A percentile compares a stretch with the other conserved stretches of the same genome.
phyloP scores from a whole-genome alignment of 1,284 basidiomycete species.

The Vanrija pseudolonga region DNA sequence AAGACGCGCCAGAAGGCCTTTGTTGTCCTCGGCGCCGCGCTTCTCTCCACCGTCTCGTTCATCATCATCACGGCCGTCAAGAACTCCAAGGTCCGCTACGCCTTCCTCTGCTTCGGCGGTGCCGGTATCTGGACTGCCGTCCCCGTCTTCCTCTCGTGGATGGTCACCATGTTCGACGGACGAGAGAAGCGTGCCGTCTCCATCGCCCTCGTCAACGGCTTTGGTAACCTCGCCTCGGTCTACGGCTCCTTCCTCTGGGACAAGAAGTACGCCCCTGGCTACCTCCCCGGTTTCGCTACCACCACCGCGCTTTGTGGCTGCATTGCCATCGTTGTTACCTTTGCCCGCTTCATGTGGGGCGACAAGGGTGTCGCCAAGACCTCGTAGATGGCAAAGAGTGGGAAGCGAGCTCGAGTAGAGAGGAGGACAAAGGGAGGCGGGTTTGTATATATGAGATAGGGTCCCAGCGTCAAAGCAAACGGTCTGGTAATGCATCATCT shows the following conservation, averaged over 20 bases:
- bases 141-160: slow-evolving; percentile 44
- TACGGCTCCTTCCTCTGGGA: slow-evolving; percentile 51
- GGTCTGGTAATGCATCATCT: too few relatives aligned
- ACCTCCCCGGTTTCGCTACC: slow-evolving; percentile 41
- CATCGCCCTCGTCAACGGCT: slow-evolving; percentile 45
- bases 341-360: slow-evolving; percentile 33
- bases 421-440: too few relatives aligned
- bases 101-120: slow-evolving; percentile 48
- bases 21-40: slow-evolving; percentile 33
- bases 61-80: slow-evolving; percentile 40
- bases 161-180: slow-evolving; percentile 46
- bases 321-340: slow-evolving; percentile 20
- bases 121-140: slow-evolving; percentile 45
- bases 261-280: slow-evolving; percentile 29
- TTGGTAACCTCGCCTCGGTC: slow-evolving; percentile 40
- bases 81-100: slow-evolving; percentile 39
- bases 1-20: slow-evolving; percentile 42
- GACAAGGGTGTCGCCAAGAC: slow-evolving; percentile 30
- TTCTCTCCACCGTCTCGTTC: slow-evolving; percentile 33
- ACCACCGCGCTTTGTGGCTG: slow-evolving; percentile 38
- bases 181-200: slow-evolving; percentile 46
- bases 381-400: neutral
- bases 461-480: too few relatives aligned
- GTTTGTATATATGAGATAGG: too few relatives aligned
- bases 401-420: too few relatives aligned